Evolutionary conservation across 768 basidiomycete genomes (phyloP).

Genomic region (Calvatia gigantea): DNA sequence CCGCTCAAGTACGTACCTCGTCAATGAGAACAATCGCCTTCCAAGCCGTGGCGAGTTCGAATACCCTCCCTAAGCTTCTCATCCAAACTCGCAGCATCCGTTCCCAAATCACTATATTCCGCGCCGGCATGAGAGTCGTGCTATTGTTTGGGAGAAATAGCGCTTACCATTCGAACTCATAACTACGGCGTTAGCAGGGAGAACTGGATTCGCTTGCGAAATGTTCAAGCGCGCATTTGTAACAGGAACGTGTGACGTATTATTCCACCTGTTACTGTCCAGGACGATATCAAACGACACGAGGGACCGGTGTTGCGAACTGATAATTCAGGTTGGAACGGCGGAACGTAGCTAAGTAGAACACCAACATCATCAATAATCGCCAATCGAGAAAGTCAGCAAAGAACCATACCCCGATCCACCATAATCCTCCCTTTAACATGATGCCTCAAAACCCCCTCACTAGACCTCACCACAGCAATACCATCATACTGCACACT

Average conservation of each 20-base stretch:
- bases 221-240: no score
- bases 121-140: slow-evolving; percentile 55
- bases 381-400: not conserved
- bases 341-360: slow-evolving; percentile 40
- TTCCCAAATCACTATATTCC: slow-evolving; percentile 53
- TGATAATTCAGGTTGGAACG: slow-evolving; percentile 48
- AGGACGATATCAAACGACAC: slow-evolving; percentile 17
- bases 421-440: slow-evolving; percentile 59
- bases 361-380: not conserved
- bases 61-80: slow-evolving; percentile 39
- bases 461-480: slow-evolving; percentile 34
- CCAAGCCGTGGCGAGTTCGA: slow-evolving; percentile 56
- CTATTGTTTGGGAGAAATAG: no score
- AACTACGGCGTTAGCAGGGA: slow-evolving; percentile 60
- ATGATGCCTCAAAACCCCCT: slow-evolving; percentile 44
- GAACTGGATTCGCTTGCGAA: slow-evolving; percentile 32
- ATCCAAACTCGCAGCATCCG: slow-evolving; percentile 42
- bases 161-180: no score
- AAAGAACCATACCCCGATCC: slow-evolving; percentile 41
- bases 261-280: not conserved
- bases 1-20: slow-evolving; percentile 34
- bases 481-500: slow-evolving; percentile 55
- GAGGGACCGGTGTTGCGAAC: slow-evolving; percentile 34
- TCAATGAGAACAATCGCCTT: slow-evolving; percentile 58
- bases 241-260: not conserved